phyloP scores from a whole-genome alignment of 331 rosid species.

The Quercus phellos region DNA sequence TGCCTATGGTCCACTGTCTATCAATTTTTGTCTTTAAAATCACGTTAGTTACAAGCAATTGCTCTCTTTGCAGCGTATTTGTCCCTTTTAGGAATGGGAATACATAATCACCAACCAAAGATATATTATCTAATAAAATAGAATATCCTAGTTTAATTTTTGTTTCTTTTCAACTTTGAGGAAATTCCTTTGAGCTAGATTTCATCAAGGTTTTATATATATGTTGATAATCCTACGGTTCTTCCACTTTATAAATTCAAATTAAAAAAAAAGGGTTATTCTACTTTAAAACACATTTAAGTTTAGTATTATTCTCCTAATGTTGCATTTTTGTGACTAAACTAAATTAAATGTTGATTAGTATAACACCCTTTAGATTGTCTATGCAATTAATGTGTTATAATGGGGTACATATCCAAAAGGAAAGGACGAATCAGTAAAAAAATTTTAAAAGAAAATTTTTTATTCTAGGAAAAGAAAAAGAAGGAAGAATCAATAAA shows the following conservation, averaged over 20 bases:
- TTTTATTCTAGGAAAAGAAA: background rate
- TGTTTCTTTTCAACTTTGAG: background rate
- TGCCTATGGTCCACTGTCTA: background rate
- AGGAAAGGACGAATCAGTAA: slow-evolving; percentile 31
- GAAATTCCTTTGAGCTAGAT: background rate
- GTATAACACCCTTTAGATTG: background rate
- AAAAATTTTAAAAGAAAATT: background rate
- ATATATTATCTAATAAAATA: background rate
- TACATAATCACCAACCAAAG: background rate
- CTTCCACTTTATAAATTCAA: background rate
- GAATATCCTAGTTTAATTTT: background rate
- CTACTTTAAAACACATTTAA: slow-evolving; percentile 3
- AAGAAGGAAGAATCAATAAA: slow-evolving; percentile 12
- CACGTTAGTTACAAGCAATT: background rate
- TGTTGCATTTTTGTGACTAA: slow-evolving; percentile 26
- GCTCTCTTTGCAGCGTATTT: background rate
- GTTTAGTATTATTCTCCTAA: slow-evolving; percentile 20
- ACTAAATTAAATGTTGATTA: background rate
- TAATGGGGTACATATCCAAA: slow-evolving; percentile 40
- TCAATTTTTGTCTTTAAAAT: background rate
- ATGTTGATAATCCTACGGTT: slow-evolving; percentile 10
- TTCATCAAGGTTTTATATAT: background rate
- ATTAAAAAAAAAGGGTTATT: background rate
- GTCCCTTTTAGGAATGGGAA: background rate
- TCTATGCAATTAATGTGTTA: background rate